Percentiles rank a stretch among this genome's conserved stretches.
Evolutionary conservation across 805 yeast genomes (phyloP).

Genomic region (Hanseniaspora occidentalis): DNA sequence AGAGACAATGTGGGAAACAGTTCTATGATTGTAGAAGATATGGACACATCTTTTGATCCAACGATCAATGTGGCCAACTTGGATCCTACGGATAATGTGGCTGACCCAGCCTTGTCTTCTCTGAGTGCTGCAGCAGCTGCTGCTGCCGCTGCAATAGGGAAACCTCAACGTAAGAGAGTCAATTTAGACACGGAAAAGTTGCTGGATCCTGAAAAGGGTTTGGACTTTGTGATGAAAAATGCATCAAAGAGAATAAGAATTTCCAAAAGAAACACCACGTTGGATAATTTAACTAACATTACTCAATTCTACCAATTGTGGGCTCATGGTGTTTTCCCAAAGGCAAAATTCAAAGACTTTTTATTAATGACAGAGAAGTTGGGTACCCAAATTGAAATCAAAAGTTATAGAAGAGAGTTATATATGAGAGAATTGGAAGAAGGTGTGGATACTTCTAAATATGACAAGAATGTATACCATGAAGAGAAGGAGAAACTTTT

Average conservation of each 20-base stretch:
- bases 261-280: slow-evolving; percentile 15
- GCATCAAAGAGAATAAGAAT: slow-evolving; percentile 25
- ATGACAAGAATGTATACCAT: not conserved
- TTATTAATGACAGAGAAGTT: slow-evolving; percentile 37
- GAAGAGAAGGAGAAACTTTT: too few species aligned
- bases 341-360: slow-evolving; percentile 66
- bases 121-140: slow-evolving; percentile 11
- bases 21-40: slow-evolving; percentile 2
- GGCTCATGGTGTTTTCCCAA: slow-evolving; percentile 69
- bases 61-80: not conserved
- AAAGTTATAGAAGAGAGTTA: slow-evolving; percentile 28
- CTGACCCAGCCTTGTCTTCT: slow-evolving; percentile 5
- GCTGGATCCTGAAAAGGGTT: slow-evolving; percentile 36
- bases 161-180: slow-evolving; percentile 19
- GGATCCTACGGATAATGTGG: slow-evolving; percentile 3
- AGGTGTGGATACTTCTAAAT: not conserved
- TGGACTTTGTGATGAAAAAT: slow-evolving; percentile 35
- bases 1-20: not conserved
- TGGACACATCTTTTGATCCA: not conserved
- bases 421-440: slow-evolving; percentile 26
- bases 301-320: slow-evolving; percentile 53
- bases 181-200: slow-evolving; percentile 42
- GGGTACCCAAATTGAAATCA: slow-evolving; percentile 33
- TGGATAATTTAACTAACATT: slow-evolving; percentile 24
- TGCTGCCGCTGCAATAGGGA: slow-evolving; percentile 13